These are phyloP conservation scores for Arachis hypogaea DNA, from an alignment of 306 rosid genomes.

Conservation along the genomic window DNA sequence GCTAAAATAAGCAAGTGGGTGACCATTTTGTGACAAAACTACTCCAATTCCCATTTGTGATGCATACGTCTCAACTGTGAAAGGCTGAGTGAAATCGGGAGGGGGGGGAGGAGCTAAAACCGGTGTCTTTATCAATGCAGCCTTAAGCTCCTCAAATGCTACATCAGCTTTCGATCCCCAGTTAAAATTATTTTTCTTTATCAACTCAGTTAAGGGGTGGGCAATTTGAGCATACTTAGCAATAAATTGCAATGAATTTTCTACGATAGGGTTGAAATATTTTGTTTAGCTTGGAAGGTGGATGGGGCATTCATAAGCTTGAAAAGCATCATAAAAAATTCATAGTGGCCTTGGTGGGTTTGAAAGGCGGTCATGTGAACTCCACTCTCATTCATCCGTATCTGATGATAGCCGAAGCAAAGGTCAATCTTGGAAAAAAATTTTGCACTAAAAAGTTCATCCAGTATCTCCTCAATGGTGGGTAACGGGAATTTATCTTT, in stretches of 20 bases:
- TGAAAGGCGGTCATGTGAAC: background rate
- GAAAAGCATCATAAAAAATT: background rate
- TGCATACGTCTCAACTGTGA: background rate
- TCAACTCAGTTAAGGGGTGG: background rate
- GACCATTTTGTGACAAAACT: background rate
- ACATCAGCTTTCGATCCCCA: background rate
- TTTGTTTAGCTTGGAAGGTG: background rate
- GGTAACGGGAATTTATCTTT: background rate
- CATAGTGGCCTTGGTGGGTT: background rate
- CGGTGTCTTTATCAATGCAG: background rate
- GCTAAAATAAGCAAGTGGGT: background rate
- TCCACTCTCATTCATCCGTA: background rate
- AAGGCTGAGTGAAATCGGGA: background rate
- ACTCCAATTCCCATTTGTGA: background rate
- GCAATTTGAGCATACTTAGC: background rate
- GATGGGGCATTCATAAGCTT: background rate
- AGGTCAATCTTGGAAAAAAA: background rate
- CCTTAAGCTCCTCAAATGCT: background rate
- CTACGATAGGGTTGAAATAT: background rate
- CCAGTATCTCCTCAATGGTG: background rate
- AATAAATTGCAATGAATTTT: background rate
- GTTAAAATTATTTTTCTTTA: too few species aligned
- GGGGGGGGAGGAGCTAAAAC: background rate
- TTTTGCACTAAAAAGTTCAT: background rate
- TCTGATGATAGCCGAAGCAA: background rate